These are phyloP conservation scores for Vaccinium vitisidaea DNA, from an alignment of 148 eudicot species.

Conservation along the genomic window DNA sequence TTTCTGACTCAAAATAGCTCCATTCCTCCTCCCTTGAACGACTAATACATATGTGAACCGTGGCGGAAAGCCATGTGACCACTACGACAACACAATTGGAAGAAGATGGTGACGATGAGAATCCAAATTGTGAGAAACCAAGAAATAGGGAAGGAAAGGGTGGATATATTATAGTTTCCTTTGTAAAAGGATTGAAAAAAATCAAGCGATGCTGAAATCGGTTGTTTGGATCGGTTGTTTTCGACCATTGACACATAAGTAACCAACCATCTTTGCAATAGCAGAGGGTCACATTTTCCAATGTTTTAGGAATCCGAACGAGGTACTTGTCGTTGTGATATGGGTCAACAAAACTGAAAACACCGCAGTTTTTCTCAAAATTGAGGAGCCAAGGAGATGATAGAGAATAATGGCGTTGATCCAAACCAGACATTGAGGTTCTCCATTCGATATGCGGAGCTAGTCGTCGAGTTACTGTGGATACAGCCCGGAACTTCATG, in stretches of 20 bases:
- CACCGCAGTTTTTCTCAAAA: background rate
- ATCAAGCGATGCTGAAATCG: background rate
- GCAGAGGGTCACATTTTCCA: background rate
- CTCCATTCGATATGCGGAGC: background rate
- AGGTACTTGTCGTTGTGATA: background rate
- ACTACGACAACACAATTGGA: background rate
- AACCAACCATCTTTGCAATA: background rate
- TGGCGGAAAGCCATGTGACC: background rate
- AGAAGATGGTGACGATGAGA: background rate
- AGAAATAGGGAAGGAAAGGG: background rate
- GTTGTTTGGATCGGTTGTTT: background rate
- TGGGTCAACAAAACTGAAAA: background rate
- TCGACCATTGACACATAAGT: background rate
- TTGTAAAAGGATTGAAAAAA: background rate
- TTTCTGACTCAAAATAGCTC: background rate
- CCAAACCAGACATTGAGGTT: background rate
- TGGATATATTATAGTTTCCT: background rate
- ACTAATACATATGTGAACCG: background rate
- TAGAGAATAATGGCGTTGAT: background rate
- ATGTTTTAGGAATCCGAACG: background rate
- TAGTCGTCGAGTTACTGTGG: background rate
- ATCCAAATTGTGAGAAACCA: background rate
- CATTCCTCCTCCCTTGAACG: background rate
- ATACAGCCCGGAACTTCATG: constrained; percentile 1
- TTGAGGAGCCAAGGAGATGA: background rate